phyloP scores from a whole-genome alignment of 805 yeast species.

The Saccharomycopsis sp. region DNA sequence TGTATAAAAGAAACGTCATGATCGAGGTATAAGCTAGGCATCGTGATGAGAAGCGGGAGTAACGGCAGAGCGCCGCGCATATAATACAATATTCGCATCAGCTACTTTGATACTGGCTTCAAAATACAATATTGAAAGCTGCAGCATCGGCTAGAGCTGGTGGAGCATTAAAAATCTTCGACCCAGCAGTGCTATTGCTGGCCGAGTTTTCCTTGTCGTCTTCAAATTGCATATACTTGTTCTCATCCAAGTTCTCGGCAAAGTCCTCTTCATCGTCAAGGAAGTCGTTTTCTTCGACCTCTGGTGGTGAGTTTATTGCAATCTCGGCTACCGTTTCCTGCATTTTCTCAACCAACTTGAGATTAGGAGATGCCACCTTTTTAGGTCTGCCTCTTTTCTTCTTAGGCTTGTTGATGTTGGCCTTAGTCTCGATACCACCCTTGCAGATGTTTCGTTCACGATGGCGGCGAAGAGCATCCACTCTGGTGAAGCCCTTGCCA shows the following conservation, averaged over 20 bases:
- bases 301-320: not conserved
- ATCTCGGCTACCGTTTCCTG: conserved; percentile 12
- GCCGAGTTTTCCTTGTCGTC: conserved; percentile 5
- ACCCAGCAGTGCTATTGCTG: not conserved
- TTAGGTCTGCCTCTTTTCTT: conserved; percentile 33
- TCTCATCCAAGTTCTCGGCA: not conserved
- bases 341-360: conserved; percentile 6
- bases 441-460: conserved; percentile 68
- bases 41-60: not conserved
- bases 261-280: not conserved
- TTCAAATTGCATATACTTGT: not conserved
- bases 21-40: not conserved
- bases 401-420: conserved; percentile 29
- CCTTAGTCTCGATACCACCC: conserved; percentile 52
- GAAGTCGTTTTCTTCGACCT: not conserved
- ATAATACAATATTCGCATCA: no score
- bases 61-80: no score
- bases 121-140: not conserved
- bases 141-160: not conserved
- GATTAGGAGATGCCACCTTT: conserved; percentile 19
- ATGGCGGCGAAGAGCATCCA: conserved; percentile 83
- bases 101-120: no score
- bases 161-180: not conserved
- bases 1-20: not conserved
- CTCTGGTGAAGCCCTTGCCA: conserved; percentile 88